A percentile compares a stretch with the other conserved stretches of the same genome.
phyloP scores from a whole-genome alignment of 345 rosid genomes.

The Capsella bursapastoris region DNA sequence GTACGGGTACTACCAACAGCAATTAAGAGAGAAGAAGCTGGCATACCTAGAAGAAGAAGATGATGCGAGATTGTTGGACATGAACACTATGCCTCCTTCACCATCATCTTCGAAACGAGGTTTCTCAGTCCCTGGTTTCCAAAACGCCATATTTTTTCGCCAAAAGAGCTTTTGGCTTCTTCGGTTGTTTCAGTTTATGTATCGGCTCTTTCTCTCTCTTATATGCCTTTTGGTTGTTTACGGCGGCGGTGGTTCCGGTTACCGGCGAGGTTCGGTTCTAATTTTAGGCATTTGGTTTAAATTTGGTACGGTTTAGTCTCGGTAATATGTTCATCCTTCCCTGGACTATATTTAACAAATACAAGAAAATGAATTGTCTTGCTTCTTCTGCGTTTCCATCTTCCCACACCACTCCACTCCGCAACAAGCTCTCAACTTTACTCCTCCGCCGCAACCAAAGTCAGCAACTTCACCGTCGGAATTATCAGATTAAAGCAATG shows the following conservation, averaged over 20 bases:
- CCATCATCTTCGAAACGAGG: slow-evolving; percentile 87
- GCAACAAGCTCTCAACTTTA: slow-evolving; percentile 32
- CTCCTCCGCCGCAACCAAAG: slow-evolving; percentile 35
- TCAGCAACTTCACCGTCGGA: slow-evolving; percentile 10
- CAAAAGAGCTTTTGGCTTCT: slow-evolving; percentile 6
- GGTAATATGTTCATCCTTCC: neutral
- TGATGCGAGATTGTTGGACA: slow-evolving; percentile 58
- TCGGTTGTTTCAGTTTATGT: slow-evolving; percentile 7
- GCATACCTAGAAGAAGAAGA: slow-evolving; percentile 76
- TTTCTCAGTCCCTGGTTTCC: slow-evolving; percentile 94
- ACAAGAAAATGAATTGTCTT: slow-evolving; percentile 34
- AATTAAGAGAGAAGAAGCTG: neutral
- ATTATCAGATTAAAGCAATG: slow-evolving; percentile 66
- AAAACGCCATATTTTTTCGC: slow-evolving; percentile 64
- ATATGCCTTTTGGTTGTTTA: neutral
- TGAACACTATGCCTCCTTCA: slow-evolving; percentile 87
- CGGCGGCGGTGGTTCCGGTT: slow-evolving; percentile 11
- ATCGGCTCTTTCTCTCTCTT: neutral
- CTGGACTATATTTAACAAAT: neutral
- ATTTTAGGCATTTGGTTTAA: neutral
- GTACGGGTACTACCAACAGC: neutral
- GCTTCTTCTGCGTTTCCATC: slow-evolving; percentile 28
- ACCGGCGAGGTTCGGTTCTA: slow-evolving; percentile 7
- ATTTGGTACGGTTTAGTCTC: slow-evolving; percentile 19
- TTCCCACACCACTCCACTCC: slow-evolving; percentile 23